Percentiles rank a stretch among this genome's conserved stretches.
These are phyloP conservation scores for Phaffomyces antillensis DNA, from an alignment of 805 yeast genomes.

Conservation along the genomic window DNA sequence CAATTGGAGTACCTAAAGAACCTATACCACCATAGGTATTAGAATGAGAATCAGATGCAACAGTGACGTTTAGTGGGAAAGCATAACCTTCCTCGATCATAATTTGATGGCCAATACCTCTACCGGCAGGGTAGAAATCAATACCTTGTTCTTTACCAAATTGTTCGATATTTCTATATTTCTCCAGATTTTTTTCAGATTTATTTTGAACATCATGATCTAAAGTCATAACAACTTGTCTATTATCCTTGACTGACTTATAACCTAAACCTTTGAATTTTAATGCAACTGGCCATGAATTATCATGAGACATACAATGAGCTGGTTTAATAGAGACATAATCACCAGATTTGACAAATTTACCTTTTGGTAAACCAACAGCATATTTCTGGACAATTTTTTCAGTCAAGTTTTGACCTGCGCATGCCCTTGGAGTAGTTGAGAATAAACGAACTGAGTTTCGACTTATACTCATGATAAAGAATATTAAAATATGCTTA, in stretches of 20 bases:
- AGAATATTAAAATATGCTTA: background rate
- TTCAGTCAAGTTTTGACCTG: slow-evolving; percentile 81
- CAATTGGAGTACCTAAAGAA: slow-evolving; percentile 93
- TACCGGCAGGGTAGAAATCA: slow-evolving; percentile 96
- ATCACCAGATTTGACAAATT: slow-evolving; percentile 81
- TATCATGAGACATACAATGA: slow-evolving; percentile 98
- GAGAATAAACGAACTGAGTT: slow-evolving; percentile 17
- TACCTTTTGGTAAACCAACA: slow-evolving; percentile 71
- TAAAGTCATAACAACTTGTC: slow-evolving; percentile 91
- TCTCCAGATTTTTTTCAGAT: slow-evolving; percentile 77
- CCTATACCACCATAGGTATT: slow-evolving; percentile 98
- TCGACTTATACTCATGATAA: slow-evolving; percentile 1
- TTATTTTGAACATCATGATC: slow-evolving; percentile 98
- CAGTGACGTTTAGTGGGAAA: slow-evolving; percentile 86
- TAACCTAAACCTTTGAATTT: slow-evolving; percentile 96
- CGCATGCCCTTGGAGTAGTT: slow-evolving; percentile 8
- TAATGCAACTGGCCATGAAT: slow-evolving; percentile 98
- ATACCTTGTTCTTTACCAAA: slow-evolving; percentile 89
- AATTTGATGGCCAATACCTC: slow-evolving; percentile 98
- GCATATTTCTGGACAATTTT: slow-evolving; percentile 93
- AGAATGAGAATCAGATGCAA: slow-evolving; percentile 96
- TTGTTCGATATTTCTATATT: slow-evolving; percentile 80
- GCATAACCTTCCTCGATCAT: slow-evolving; percentile 99
- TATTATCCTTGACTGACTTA: slow-evolving; percentile 66
- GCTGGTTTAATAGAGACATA: slow-evolving; percentile 93